Evolutionary conservation across 768 basidiomycete species (phyloP), one percentile per base, ranked within the genome.

Genomic region (Suillus occidentalis): DNA sequence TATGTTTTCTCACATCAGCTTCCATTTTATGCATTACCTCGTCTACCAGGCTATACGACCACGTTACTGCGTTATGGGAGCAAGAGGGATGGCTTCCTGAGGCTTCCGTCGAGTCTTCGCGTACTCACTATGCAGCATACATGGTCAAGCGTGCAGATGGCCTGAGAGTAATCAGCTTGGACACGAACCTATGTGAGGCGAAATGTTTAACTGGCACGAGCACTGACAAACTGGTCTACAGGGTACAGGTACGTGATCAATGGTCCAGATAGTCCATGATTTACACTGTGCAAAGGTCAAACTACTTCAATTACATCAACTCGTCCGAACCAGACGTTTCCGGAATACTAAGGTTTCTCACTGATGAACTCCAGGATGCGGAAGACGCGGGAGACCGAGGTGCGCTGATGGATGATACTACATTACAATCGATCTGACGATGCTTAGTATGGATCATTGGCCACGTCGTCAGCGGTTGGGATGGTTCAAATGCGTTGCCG

Each of bases 241-340:
- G 78, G 79, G 75, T 78, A 75, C 62, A 68, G 67, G 76, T 78
- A 58, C 61, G 70, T 62, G 31, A 3, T 14, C 57, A 28, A 31
- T 31, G 28, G 28, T 42, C 40, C 40, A 28, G 25, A 3, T 25
- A 20, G 37, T 63, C 65, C 10, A 5, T 50, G 22, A 22, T 60
- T 28, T 63, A 63, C 67, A 66, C 45, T 67, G 37, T 8, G 45
- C 42, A 55, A 57, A 87, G 87, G 58, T 80, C 86, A 14, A 93
- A 93, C 72, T 86, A 84, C 67, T 90, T 91, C 77, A 89, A 89
- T 73, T 93, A 89, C 71, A 87, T 92, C 76, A 90, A 92, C 69
- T 81, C 90, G 71, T 87, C 86, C 28, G 73, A 84, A 31, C 84
- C 87, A 13, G 91, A 93, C 73, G 79, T 80, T 47, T 91, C 89